These are phyloP conservation scores for Xanthoparmelia taractica DNA, from an alignment of 495 filamentous ascomycete genomes.

Conservation along the genomic window DNA sequence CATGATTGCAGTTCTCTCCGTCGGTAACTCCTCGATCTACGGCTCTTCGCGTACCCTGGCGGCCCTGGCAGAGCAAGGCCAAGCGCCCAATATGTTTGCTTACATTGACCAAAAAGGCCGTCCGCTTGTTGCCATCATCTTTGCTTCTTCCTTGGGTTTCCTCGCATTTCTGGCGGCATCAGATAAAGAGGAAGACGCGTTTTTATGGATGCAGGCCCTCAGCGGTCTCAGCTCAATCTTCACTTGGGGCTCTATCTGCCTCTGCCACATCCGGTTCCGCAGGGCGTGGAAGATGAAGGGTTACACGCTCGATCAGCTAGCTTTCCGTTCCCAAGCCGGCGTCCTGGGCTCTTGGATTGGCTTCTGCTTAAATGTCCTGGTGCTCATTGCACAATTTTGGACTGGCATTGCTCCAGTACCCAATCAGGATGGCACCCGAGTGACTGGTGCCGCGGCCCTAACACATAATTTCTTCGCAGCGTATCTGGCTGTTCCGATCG, in stretches of 20 bases:
- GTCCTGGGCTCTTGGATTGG: constrained; percentile 79
- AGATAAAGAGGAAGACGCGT: constrained; percentile 52
- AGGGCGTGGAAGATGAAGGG: constrained; percentile 64
- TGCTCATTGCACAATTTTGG: constrained; percentile 94
- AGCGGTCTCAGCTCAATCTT: constrained; percentile 85
- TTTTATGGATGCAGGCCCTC: constrained; percentile 83
- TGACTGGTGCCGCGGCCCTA: constrained; percentile 36
- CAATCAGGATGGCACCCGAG: constrained; percentile 36
- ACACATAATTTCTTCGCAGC: constrained; percentile 62
- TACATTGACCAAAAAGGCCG: constrained; percentile 83
- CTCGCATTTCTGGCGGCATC: constrained; percentile 73
- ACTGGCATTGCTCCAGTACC: constrained; percentile 68
- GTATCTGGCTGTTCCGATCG: constrained; percentile 80
- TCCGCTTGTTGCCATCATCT: constrained; percentile 62
- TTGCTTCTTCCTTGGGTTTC: constrained; percentile 64
- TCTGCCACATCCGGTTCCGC: constrained; percentile 89
- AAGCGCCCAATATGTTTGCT: constrained; percentile 65
- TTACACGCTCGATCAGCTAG: constrained; percentile 63
- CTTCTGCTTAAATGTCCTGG: constrained; percentile 65
- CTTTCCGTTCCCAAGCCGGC: constrained; percentile 74
- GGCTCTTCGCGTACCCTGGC: constrained; percentile 81
- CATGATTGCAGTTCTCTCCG: constrained; percentile 77
- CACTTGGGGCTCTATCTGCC: constrained; percentile 87
- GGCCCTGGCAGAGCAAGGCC: constrained; percentile 76
- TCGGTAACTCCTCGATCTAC: constrained; percentile 82